phyloP scores from a whole-genome alignment of 495 filamentous ascomycete genomes.

The Trichoderma virens region DNA sequence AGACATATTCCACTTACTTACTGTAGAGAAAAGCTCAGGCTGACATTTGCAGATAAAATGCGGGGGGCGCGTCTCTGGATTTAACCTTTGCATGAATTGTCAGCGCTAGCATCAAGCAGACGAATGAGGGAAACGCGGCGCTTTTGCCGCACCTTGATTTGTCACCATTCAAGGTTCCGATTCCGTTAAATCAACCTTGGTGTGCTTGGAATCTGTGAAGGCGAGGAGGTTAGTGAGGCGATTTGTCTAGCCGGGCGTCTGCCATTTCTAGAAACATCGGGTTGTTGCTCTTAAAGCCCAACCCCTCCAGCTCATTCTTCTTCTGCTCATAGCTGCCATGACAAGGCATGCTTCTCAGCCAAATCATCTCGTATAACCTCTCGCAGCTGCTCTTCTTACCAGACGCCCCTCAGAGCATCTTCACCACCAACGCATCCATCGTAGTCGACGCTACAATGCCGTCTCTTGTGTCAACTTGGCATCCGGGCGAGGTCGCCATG shows the following conservation, averaged over 20 bases:
- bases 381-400: background rate
- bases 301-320: background rate
- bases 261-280: background rate
- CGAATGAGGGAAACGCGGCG: background rate
- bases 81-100: too few species aligned
- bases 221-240: too few species aligned
- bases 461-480: background rate
- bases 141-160: background rate
- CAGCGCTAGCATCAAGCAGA: background rate
- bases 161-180: background rate
- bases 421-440: slow-evolving; percentile 1
- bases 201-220: too few species aligned
- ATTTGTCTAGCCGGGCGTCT: too few species aligned
- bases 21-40: too few species aligned
- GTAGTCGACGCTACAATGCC: slow-evolving; percentile 9
- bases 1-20: too few species aligned
- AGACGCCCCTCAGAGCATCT: background rate
- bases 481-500: slow-evolving; percentile 15
- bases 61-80: too few species aligned
- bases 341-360: background rate
- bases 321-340: background rate
- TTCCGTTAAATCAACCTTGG: too few species aligned
- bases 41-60: too few species aligned
- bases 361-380: background rate
- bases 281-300: background rate